These are phyloP conservation scores for Dictyostelium intermedium DNA, from an alignment of 78 protist species.

Conservation along the genomic window DNA sequence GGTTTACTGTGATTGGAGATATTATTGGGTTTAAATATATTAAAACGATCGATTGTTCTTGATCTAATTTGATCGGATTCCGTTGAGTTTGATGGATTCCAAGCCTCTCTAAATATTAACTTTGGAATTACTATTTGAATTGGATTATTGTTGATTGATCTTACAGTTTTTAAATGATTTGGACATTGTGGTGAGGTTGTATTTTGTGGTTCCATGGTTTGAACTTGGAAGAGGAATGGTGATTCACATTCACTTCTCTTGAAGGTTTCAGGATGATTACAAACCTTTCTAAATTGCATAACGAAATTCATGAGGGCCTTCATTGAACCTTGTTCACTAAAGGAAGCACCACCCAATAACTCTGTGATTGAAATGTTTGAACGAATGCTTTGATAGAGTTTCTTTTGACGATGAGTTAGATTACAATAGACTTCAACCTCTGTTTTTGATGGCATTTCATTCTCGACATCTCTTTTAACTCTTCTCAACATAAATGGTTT, in stretches of 20 bases:
- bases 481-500: conserved; percentile 98
- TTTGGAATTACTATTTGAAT: conserved; percentile 39
- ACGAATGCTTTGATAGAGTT: conserved; percentile 79
- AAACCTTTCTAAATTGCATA: conserved; percentile 96
- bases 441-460: conserved; percentile 92
- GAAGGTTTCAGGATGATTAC: conserved; percentile 96
- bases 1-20: background rate
- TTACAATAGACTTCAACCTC: conserved; percentile 84
- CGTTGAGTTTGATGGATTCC: background rate
- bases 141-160: conserved; percentile 39
- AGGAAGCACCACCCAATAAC: conserved; percentile 23
- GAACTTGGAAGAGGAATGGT: conserved; percentile 67
- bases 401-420: conserved; percentile 88
- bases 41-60: background rate
- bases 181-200: conserved; percentile 9
- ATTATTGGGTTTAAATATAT: background rate
- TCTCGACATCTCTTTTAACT: conserved; percentile 93
- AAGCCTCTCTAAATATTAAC: conserved; percentile 25
- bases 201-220: background rate
- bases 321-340: conserved; percentile 57
- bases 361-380: conserved; percentile 77
- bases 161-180: background rate
- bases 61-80: background rate
- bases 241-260: conserved; percentile 83
- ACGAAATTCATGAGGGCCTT: conserved; percentile 90